A percentile compares a stretch with the other conserved stretches of the same genome.
Evolutionary conservation across 805 yeast species (phyloP).

Genomic region (Cyberlindnera japonica): DNA sequence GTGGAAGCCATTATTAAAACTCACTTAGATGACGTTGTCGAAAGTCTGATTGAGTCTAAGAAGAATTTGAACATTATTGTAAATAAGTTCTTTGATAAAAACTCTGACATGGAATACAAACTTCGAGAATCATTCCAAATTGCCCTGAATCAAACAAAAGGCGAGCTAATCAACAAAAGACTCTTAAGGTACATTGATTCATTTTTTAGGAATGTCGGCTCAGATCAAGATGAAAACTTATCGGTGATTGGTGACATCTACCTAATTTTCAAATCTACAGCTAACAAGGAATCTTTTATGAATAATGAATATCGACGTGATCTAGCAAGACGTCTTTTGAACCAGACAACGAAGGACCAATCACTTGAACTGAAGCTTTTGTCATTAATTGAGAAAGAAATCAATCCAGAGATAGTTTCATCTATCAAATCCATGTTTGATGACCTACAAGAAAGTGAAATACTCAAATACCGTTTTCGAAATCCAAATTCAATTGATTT

Average conservation of each 20-base stretch:
- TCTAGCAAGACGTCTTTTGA: constrained; percentile 21
- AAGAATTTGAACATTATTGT: constrained; percentile 14
- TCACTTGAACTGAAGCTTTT: constrained; percentile 15
- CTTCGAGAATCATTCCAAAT: constrained; percentile 22
- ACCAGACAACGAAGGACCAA: constrained; percentile 8
- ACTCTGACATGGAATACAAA: constrained; percentile 18
- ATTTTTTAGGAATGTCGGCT: constrained; percentile 13
- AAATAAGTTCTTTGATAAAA: constrained; percentile 6
- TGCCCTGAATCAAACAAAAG: constrained; percentile 8
- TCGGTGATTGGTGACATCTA: constrained; percentile 12
- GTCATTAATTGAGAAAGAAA: constrained; percentile 11
- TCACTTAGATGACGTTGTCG: constrained; percentile 12
- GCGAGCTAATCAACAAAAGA: constrained; percentile 12
- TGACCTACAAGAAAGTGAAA: constrained; percentile 14
- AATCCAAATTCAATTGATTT: constrained; percentile 10
- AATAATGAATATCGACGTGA: constrained; percentile 18
- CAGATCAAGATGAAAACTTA: constrained; percentile 3
- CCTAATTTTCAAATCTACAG: constrained; percentile 21
- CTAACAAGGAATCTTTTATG: constrained; percentile 22
- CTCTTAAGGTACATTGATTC: constrained; percentile 20
- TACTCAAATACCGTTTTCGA: neutral
- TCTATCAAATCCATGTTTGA: constrained; percentile 21
- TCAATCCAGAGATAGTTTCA: constrained; percentile 14
- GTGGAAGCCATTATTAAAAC: constrained; percentile 6
- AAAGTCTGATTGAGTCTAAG: constrained; percentile 16